Base-by-base conservation (phyloP, 768 basidiomycete species). In the Sistotremastrum niveocremeum region DNA sequence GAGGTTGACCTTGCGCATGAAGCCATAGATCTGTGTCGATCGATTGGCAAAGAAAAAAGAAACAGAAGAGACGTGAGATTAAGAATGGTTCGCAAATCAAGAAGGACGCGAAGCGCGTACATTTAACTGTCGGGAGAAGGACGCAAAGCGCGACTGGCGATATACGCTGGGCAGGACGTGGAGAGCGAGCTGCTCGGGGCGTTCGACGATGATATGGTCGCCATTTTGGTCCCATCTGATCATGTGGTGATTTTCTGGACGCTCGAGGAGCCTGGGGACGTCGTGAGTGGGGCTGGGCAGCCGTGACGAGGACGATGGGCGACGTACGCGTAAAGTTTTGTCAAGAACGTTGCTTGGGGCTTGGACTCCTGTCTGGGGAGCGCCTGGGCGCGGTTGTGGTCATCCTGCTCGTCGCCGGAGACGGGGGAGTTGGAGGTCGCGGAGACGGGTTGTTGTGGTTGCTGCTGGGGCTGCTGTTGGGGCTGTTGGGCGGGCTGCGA, bases 1-100 rank as follows among this genome's bases (percentile, higher is more conserved):
- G 56, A 93, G 73, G 70, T 91, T 93, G 61, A 94, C 86, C 65
- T 94, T 93, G 66, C 90, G 88, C 87, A 93, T 93, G 72, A 91
- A 95, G 53, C 90, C 91, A 70, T 95, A 95, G 66, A 95, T 95
- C 90, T 94, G 56, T 48, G 44, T 48, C 56, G 56, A 43, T 47
- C 34, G 32, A 39, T 41, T 46, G 37, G 33, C 41, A 47, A 33
- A 45, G 35, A 50, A 51, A 28, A 50, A 42, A 45, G 46, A 42
- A 28, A 12, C 7, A 10, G 47, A 20, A 36, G 46, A 32, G 38
- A 39, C 35, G 38, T 46, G 31, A 46, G 47, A 37, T 36, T 39
- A 32, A 31, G 40, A 51, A 44, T 44, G 51, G 39, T 56, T 46
- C 45, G 52, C 44, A 49, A 51, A 42, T 49, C 59, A 58, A 56